Conservation (phyloP, 495 filamentous ascomycete species). For the Lasiosphaeria hispida region DNA sequence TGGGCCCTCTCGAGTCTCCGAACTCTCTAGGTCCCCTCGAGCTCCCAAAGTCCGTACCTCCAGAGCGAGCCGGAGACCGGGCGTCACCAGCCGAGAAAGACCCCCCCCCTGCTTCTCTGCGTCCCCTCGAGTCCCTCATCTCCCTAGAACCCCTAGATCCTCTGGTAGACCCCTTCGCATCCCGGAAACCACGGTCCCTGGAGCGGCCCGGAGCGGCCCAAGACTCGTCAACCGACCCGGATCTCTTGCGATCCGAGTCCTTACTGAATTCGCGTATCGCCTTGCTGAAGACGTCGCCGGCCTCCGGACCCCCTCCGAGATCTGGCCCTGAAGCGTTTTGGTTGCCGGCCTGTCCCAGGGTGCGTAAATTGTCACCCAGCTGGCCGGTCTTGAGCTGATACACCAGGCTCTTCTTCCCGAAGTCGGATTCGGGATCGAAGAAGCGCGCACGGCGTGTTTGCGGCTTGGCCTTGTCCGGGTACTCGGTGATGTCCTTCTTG, state of each 20-base stretch:
- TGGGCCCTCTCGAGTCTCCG: background rate
- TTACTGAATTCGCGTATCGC: background rate
- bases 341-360: background rate
- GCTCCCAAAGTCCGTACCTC: background rate
- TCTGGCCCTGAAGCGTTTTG: background rate
- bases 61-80: too few species aligned
- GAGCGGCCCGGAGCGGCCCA: background rate
- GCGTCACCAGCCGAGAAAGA: too few species aligned
- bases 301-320: too few species aligned
- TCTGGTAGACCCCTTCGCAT: too few species aligned
- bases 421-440: conserved; percentile 35
- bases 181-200: too few species aligned
- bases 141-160: too few species aligned
- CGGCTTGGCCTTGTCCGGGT: conserved; percentile 28
- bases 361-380: conserved; percentile 22
- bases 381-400: conserved; percentile 37
- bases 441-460: conserved; percentile 43
- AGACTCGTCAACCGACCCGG: background rate
- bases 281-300: conserved; percentile 7
- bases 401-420: conserved; percentile 48
- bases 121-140: background rate
- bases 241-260: background rate
- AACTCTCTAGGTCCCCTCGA: background rate
- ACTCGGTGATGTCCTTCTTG: conserved; percentile 45
- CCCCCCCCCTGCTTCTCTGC: background rate